phyloP scores from a whole-genome alignment of 2,329 filamentous ascomycete genomes.

The Orbilia oligospora region DNA sequence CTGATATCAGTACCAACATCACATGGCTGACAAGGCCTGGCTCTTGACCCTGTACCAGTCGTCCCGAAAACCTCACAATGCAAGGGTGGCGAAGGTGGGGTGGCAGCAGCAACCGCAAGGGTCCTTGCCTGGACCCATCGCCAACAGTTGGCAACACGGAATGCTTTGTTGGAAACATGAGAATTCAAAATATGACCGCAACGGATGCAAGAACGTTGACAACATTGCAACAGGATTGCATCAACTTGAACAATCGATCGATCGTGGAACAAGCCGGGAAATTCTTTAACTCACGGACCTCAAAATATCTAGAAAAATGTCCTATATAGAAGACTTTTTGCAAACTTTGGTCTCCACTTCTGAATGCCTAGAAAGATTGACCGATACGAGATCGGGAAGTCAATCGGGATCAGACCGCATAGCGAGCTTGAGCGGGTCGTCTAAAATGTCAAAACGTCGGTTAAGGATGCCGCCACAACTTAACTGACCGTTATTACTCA shows the following conservation, averaged over 20 bases:
- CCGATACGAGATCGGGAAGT: conserved; percentile 40
- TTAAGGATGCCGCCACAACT: conserved; percentile 16
- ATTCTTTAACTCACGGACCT: conserved; percentile 13
- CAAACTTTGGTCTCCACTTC: conserved; percentile 7
- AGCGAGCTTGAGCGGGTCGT: conserved; percentile 28
- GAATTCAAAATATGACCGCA: no score
- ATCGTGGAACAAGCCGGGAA: conserved; percentile 19
- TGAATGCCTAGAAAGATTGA: conserved; percentile 10
- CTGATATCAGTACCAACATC: conserved; percentile 26
- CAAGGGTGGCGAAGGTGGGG: conserved; percentile 20
- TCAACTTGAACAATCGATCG: background rate
- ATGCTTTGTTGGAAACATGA: conserved; percentile 20
- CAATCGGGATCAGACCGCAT: conserved; percentile 35
- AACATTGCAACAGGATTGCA: conserved; percentile 6
- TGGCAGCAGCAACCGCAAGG: conserved; percentile 18
- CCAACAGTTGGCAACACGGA: conserved; percentile 34
- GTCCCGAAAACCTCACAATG: conserved; percentile 30
- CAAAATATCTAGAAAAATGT: background rate
- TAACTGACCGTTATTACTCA: conserved; percentile 30
- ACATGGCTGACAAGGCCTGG: conserved; percentile 34
- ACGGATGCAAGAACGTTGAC: conserved; percentile 10
- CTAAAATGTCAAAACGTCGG: conserved; percentile 20
- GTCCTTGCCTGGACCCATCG: conserved; percentile 1
- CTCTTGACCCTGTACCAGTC: conserved; percentile 16
- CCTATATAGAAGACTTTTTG: background rate